Base-by-base conservation (phyloP, 2,329 filamentous ascomycete species). In the Fusarium domesticum region DNA sequence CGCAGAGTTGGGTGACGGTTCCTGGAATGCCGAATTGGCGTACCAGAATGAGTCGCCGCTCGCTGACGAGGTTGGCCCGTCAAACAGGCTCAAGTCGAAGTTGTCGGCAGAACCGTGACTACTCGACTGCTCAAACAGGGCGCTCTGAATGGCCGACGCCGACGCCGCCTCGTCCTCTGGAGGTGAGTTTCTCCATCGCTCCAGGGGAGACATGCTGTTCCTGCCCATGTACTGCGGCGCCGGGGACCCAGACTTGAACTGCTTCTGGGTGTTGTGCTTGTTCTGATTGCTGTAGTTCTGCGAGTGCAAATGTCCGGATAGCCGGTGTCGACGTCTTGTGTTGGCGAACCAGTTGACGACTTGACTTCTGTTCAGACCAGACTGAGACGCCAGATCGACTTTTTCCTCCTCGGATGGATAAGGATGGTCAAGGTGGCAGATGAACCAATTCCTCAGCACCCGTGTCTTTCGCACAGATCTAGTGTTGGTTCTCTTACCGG, bases 291-390 rank as follows among this genome's bases (percentile, higher is more conserved):
- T 55, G n/a, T 56, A 61, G 16, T 52, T 35, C 16, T 61, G 61
- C 4, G 58, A 57, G 16, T 60, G 60, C 30, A 57, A 30, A 30
- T 56, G 48, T 3, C 43, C 42, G 5, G 53, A 56, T 30, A 72
- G 58, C 6, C 72, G 68, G 33, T 75, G 70, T 1, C 74, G 72
- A 6, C 75, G 68, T 16, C 74, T 65, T 1, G 72, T 73, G 50
- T 77, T 77, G 17, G 72, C 68, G 50, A 77, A 76, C 73, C 74
- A 77, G 39, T 73, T 74, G 17, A 69, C 60, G 3, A 77, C 67
- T 25, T 74, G 70, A 2, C 65, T 70, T 38, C 62, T 62, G 16
- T 67, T 74, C 14, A 77, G 64, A 1, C 73, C 73, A 0, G 73
- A 74, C 46, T 74, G 63, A 4, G 58, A 52, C 10, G 66, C 61